Evolutionary conservation across 2,329 filamentous ascomycete genomes (phyloP).

Genomic region (Microascus cirrosus): DNA sequence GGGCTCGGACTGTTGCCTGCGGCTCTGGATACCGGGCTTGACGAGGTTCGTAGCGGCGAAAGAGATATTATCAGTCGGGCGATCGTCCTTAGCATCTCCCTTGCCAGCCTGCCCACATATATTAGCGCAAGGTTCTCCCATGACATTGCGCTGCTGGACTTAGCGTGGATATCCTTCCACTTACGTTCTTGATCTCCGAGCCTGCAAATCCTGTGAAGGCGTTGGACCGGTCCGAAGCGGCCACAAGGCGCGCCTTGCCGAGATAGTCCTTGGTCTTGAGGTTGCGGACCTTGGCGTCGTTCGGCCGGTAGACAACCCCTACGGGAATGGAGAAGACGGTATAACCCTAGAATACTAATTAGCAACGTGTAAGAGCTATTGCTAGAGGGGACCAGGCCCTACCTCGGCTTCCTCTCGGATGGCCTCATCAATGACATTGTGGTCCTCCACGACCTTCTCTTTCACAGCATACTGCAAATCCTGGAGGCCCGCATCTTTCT

Average conservation of each 20-base stretch:
- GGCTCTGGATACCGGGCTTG: conserved; percentile 69
- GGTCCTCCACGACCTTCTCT: conserved; percentile 92
- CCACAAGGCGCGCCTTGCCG: conserved; percentile 87
- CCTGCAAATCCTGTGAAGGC: conserved; percentile 75
- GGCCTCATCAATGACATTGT: conserved; percentile 96
- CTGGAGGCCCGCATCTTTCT: conserved; percentile 81
- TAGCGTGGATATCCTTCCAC: conserved; percentile 12
- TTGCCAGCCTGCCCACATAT: conserved; percentile 31
- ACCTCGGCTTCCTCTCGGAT: conserved; percentile 90
- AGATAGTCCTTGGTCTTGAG: conserved; percentile 96
- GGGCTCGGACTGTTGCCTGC: conserved; percentile 77
- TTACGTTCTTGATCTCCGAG: conserved; percentile 64
- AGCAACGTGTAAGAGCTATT: background rate
- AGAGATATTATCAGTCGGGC: conserved; percentile 73
- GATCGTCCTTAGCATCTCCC: conserved; percentile 58
- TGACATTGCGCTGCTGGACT: background rate
- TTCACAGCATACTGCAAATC: conserved; percentile 85
- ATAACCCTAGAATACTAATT: conserved; percentile 55
- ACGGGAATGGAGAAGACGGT: conserved; percentile 98
- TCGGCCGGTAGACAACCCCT: conserved; percentile 87
- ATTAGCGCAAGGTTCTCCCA: conserved; percentile 11
- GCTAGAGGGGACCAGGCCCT: conserved; percentile 14
- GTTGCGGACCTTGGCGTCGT: conserved; percentile 96
- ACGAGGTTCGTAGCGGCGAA: conserved; percentile 90
- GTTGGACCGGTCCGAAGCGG: conserved; percentile 70